Conservation (phyloP, 2,329 filamentous ascomycete species). For the Colletotrichum australisinense region DNA sequence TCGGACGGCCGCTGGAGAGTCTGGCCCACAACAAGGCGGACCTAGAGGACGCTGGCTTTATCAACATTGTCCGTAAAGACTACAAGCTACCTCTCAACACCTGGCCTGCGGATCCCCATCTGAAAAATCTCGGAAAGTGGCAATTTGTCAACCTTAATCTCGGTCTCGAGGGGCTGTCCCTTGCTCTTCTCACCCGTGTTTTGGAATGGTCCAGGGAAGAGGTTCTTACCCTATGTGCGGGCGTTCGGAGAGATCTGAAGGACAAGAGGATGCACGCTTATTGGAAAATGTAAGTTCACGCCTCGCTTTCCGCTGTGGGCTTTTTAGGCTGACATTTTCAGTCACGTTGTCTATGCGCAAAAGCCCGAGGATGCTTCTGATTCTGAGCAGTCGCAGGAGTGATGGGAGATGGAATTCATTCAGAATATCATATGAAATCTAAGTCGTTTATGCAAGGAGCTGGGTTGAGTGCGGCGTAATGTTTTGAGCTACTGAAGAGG, state of each 20-base stretch:
- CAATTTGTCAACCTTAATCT: conserved; percentile 43
- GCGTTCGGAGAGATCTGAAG: conserved; percentile 39
- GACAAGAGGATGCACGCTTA: conserved; percentile 41
- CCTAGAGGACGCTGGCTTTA: conserved; percentile 27
- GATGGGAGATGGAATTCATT: background rate
- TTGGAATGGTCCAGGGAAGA: conserved; percentile 48
- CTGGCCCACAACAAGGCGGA: conserved; percentile 38
- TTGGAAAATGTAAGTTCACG: conserved; percentile 20
- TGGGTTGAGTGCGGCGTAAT: no score
- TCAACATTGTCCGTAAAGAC: background rate
- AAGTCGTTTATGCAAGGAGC: no score
- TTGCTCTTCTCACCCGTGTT: conserved; percentile 50
- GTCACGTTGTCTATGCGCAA: background rate
- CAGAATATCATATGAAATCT: no score
- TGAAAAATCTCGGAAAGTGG: conserved; percentile 21
- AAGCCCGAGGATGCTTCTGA: background rate
- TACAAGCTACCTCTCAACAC: conserved; percentile 35
- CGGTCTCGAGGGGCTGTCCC: conserved; percentile 47
- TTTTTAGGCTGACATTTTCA: background rate
- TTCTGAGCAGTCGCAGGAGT: background rate
- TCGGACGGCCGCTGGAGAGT: conserved; percentile 44
- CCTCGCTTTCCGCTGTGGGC: conserved; percentile 39
- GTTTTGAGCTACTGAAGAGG: no score
- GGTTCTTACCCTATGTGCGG: conserved; percentile 38
- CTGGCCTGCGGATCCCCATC: conserved; percentile 34